Percentiles rank a stretch among this genome's conserved stretches.
These are phyloP conservation scores for Malassezia restricta DNA, from an alignment of 1,284 basidiomycete species.

Conservation along the genomic window DNA sequence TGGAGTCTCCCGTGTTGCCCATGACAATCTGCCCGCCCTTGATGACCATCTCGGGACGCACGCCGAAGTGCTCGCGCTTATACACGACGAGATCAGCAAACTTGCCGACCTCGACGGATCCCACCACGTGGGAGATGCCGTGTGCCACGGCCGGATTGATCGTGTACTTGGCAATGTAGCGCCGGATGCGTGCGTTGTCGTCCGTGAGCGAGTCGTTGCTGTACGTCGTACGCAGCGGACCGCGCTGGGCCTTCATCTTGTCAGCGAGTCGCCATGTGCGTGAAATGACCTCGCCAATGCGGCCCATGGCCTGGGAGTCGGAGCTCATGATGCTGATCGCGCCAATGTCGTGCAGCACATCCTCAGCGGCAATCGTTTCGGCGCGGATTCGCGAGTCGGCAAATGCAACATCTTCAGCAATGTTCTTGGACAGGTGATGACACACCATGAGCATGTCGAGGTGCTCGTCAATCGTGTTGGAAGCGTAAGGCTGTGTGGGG, in stretches of 20 bases:
- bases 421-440: conserved; percentile 43
- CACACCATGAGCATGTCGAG: conserved; percentile 92
- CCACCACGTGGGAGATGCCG: conserved; percentile 76
- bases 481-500: conserved; percentile 81
- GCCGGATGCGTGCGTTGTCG: conserved; percentile 92
- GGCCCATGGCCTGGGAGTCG: conserved; percentile 92
- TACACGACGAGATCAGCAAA: conserved; percentile 90
- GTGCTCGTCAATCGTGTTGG: conserved; percentile 92
- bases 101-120: conserved; percentile 67
- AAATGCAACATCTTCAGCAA: conserved; percentile 81
- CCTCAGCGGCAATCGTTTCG: conserved; percentile 94
- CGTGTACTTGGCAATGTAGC: conserved; percentile 92
- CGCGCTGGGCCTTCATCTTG: conserved; percentile 74
- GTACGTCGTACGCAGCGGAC: conserved; percentile 54
- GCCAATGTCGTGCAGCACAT: conserved; percentile 84
- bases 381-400: conserved; percentile 93
- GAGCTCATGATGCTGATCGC: conserved; percentile 91
- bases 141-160: conserved; percentile 94
- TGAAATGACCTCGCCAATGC: conserved; percentile 79
- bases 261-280: conserved; percentile 93
- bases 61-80: conserved; percentile 82
- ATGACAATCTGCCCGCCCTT: conserved; percentile 88
- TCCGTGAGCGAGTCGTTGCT: conserved; percentile 53
- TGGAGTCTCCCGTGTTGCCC: conserved; percentile 84
- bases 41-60: conserved; percentile 79